Evolutionary conservation across 352 stramenopile species (phyloP).

Genomic region (Phytopythium boreale): DNA sequence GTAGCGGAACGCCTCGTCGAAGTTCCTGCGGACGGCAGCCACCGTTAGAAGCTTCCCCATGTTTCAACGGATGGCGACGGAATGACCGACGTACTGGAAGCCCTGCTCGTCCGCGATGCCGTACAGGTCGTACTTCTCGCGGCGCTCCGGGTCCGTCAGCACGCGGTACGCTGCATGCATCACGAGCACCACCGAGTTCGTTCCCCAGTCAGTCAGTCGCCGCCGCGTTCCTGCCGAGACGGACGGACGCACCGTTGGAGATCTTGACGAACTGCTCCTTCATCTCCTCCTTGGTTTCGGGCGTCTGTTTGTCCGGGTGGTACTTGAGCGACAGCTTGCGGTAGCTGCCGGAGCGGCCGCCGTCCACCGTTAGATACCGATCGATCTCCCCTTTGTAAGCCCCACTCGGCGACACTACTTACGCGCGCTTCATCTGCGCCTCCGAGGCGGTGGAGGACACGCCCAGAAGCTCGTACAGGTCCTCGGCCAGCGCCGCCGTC

Average conservation of each 20-base stretch:
- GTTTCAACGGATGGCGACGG: neutral
- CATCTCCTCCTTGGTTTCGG: slow-evolving; percentile 51
- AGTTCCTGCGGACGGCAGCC: slow-evolving; percentile 41
- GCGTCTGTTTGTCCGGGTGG: slow-evolving; percentile 93
- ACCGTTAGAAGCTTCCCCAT: neutral
- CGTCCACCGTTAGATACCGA: neutral
- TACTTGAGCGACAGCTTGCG: slow-evolving; percentile 93
- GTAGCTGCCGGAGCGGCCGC: slow-evolving; percentile 52
- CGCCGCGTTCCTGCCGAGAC: too few relatives aligned
- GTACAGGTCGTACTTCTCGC: slow-evolving; percentile 80
- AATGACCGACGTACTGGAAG: slow-evolving; percentile 54
- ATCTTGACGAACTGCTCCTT: slow-evolving; percentile 79
- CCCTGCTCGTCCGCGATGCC: slow-evolving; percentile 74
- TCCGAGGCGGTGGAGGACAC: slow-evolving; percentile 45
- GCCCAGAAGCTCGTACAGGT: slow-evolving; percentile 70
- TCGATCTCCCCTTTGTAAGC: neutral
- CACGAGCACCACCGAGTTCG: too few relatives aligned
- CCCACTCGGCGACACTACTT: slow-evolving; percentile 11
- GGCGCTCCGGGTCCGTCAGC: slow-evolving; percentile 65
- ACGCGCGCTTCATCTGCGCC: slow-evolving; percentile 75
- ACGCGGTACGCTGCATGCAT: slow-evolving; percentile 62
- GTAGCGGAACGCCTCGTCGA: slow-evolving; percentile 71
- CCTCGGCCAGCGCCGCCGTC: slow-evolving; percentile 38
- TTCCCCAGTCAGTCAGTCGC: too few relatives aligned
- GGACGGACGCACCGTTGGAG: slow-evolving; percentile 55